Evolutionary conservation across 139 green algal species (phyloP), one percentile per base, ranked within the genome.

Genomic region (Tetraselmis chui): DNA sequence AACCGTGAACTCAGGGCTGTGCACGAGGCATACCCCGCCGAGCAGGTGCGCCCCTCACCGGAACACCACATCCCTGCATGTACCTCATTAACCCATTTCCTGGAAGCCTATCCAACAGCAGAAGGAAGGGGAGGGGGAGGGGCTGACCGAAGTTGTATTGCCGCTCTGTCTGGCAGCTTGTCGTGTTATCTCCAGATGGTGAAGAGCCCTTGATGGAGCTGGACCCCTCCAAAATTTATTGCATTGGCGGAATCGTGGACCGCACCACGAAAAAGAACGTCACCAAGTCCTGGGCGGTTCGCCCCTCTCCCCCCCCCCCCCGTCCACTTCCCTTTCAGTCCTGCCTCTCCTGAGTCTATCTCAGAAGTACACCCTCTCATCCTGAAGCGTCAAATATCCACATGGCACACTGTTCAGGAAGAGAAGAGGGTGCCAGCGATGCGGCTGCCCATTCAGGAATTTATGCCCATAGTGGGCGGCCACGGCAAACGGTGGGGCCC

Each of bases 231-330:
- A 89, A 88, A 59, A 85, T 91, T 31, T 96, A 94, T 75, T 88
- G 93, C 80, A 88, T 96, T 76, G 92, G 92, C 0, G 92, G 92
- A 30, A 91, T 96, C 59, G 90, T 96, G 76, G 92, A 96, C 81
- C 81, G 89, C 1, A 90, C 87, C 23, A 77, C 87, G 24, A 59
- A 77, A 2, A 91, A 88, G 78, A 83, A 80, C 59, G 32, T 88
- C 1, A 89, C 85, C n/a, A 30, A 67, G 45, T 67, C 45, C 5
- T 67, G 45, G 45, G 45, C 45, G 45, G 45, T 67, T 18, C 45
- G 45, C 45, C 5, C 45, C 45, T 67, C 11, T 18, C 5, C 45
- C 5, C 18, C 11, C 45, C 45, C 45, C 45, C 45, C 45, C 45
- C 45, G 11, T 18, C 45, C 45, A 5, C 45, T 18, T 18, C 45